Evolutionary conservation across 148 eudicot species (phyloP).

Genomic region (Silene uniflora): DNA sequence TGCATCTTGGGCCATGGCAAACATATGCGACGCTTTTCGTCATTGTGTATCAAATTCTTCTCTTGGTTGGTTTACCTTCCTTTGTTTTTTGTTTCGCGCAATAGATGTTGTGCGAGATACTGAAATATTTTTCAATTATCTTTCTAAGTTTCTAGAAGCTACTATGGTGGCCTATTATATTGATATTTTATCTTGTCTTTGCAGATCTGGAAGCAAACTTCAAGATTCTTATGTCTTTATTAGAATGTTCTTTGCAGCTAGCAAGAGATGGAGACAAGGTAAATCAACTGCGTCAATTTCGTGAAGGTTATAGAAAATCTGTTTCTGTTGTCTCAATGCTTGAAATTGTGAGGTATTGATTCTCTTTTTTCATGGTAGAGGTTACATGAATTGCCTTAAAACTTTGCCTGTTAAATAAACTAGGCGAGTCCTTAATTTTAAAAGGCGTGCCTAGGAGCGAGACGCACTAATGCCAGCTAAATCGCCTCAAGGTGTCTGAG

Average conservation of each 20-base stretch:
- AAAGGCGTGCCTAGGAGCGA: no score
- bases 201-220: slow-evolving; percentile 43
- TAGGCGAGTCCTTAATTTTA: no score
- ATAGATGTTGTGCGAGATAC: slow-evolving; percentile 1
- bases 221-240: slow-evolving; percentile 34
- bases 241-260: slow-evolving; percentile 64
- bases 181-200: slow-evolving; percentile 17
- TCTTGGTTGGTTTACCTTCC: slow-evolving; percentile 33
- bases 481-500: no score
- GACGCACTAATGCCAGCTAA: no score
- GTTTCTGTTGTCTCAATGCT: neutral
- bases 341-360: neutral
- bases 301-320: neutral
- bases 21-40: slow-evolving; percentile 80
- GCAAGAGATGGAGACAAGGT: slow-evolving; percentile 94
- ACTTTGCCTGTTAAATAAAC: neutral
- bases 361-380: neutral
- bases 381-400: neutral
- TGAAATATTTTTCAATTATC: neutral
- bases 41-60: slow-evolving; percentile 46
- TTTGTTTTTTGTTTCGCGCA: neutral
- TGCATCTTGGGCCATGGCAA: slow-evolving; percentile 97
- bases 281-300: slow-evolving; percentile 2
- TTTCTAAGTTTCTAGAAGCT: neutral
- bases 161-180: slow-evolving; percentile 1